A percentile compares a stretch with the other conserved stretches of the same genome.
Evolutionary conservation across 345 rosid species (phyloP).

Genomic region (Lenwebbia sp.): DNA sequence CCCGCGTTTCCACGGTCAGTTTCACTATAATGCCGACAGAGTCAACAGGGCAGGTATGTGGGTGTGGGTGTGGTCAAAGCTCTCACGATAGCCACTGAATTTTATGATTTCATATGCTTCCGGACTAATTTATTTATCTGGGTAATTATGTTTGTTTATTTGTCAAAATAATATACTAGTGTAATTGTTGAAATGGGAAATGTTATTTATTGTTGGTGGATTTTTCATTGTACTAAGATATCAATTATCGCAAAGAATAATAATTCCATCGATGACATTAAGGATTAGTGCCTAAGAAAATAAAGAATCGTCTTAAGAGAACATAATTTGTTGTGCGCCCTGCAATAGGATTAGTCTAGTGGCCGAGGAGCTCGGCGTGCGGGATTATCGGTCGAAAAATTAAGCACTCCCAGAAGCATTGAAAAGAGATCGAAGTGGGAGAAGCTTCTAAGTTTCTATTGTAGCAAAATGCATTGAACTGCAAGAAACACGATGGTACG

Average conservation of each 20-base stretch:
- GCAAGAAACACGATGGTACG: not conserved
- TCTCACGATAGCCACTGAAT: not conserved
- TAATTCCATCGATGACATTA: rapidly evolving
- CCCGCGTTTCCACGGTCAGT: not conserved
- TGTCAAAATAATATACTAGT: not conserved
- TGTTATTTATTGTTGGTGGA: not conserved
- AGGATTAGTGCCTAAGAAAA: rapidly evolving
- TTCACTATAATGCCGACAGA: not conserved
- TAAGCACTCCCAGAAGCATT: not conserved
- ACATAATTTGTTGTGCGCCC: rapidly evolving
- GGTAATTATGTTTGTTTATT: not conserved
- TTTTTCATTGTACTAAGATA: rapidly evolving
- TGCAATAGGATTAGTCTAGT: rapidly evolving
- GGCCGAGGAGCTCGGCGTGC: not conserved
- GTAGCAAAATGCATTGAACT: not conserved
- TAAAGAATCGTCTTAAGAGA: rapidly evolving
- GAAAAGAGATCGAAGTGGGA: not conserved
- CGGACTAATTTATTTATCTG: not conserved
- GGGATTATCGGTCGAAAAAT: rapidly evolving
- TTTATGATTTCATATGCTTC: not conserved
- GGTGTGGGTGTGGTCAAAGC: not conserved
- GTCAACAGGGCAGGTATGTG: not conserved
- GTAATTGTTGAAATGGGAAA: not conserved
- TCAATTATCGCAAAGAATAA: not conserved
- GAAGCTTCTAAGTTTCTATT: not conserved